Base-by-base conservation (phyloP, 192 early-diverging fungal genomes). In the Podochytrium sp. region DNA sequence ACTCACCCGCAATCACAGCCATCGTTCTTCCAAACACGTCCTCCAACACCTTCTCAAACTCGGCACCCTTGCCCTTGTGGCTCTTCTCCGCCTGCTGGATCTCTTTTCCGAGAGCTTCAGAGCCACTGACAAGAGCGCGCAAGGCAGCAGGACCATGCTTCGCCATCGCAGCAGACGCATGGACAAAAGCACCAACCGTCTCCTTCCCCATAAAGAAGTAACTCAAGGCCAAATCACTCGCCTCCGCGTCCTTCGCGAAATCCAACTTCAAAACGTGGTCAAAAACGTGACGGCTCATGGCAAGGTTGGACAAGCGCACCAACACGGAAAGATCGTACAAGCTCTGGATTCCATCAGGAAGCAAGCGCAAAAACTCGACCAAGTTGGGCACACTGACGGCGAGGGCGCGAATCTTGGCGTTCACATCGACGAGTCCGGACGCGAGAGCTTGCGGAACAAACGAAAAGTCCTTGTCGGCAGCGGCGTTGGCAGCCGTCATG, bases 61-160 rank as follows among this genome's bases (percentile, higher is more conserved):
- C 53, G 10, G 20, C 40, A 6, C 2, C 32, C 33, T 69, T 69
- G 27, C 53, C 53, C 1, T 20, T 23, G 37, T 69, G 53, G 5
- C 30, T 55, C 5, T 41, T 37, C 34, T 69, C 53, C 16, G 53
- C 53, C 35, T 51, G 14, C 34, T 38, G 14, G 18, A 69, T 34
- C 35, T 69, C 66, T 40, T 69, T 69, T 39, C 50, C 66, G 16
- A 69, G n/a, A 18, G 51, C 66, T 4, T 69, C 66, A 40, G 3
- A 33, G 2, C 66, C 66, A 2, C 16, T 25, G 23, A 69, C 52
- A 27, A 69, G 47, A 0, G 51, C 14, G 6, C 14, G 16, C 33
- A 69, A 20, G 16, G 20, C 6, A 33, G 7, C 7, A 0, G 30
- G 23, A 16, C 59, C 59, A 61, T 34, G 7, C 59, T 61, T 61